A percentile compares a stretch with the other conserved stretches of the same genome.
Evolutionary conservation across 2,329 filamentous ascomycete species (phyloP).

Genomic region (Mycogone perniciosa): DNA sequence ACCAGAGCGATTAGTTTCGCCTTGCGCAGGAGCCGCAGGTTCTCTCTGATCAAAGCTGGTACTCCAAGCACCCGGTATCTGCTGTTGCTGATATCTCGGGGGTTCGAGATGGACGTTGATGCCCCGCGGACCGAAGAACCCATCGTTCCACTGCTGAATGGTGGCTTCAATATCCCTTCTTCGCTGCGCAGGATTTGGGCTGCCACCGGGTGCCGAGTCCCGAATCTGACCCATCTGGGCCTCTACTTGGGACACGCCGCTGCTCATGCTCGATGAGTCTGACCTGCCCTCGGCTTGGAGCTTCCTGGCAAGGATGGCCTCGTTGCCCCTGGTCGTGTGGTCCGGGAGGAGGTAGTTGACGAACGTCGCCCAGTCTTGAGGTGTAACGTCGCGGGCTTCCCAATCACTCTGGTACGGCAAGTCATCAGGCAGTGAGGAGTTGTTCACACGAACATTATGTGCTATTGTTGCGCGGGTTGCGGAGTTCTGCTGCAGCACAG

Average conservation of each 20-base stretch:
- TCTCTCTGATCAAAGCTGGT: constrained; percentile 1
- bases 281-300: constrained; percentile 33
- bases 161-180: constrained; percentile 32
- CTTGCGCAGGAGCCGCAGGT: background rate
- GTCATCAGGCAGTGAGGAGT: constrained; percentile 33
- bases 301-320: constrained; percentile 44
- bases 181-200: constrained; percentile 15
- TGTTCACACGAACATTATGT: constrained; percentile 30
- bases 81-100: constrained; percentile 13
- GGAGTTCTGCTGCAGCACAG: constrained; percentile 18
- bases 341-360: constrained; percentile 49
- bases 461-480: constrained; percentile 21
- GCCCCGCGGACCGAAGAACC: constrained; percentile 48
- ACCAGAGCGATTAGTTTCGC: background rate
- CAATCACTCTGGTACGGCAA: constrained; percentile 38
- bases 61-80: constrained; percentile 23
- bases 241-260: constrained; percentile 27
- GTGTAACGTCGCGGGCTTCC: constrained; percentile 37
- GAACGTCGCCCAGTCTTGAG: constrained; percentile 55
- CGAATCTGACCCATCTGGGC: constrained; percentile 36
- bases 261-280: constrained; percentile 25
- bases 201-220: constrained; percentile 11
- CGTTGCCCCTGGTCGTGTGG: constrained; percentile 38
- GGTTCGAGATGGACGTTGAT: constrained; percentile 34
- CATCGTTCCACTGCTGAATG: constrained; percentile 49